A percentile compares a stretch with the other conserved stretches of the same genome.
phyloP scores from a whole-genome alignment of 1,139 yeast species.

The Saccharomycopsis hybrid region DNA sequence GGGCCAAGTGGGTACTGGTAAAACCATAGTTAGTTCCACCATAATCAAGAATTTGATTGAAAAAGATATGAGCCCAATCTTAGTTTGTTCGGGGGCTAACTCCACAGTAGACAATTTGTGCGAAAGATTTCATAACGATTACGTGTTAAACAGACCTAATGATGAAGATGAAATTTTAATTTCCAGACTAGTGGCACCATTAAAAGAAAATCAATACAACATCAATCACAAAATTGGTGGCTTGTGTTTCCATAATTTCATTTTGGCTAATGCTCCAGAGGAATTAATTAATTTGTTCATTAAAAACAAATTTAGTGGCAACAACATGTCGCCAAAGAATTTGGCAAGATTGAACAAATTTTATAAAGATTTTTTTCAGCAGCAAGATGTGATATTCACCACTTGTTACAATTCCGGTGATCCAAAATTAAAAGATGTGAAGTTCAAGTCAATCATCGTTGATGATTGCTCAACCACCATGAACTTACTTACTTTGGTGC shows the following conservation, averaged over 20 bases:
- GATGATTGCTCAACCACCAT: constrained; percentile 20
- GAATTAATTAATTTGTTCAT: constrained; percentile 17
- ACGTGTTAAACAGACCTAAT: constrained; percentile 1
- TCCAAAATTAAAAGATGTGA: constrained; percentile 16
- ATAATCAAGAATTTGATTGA: constrained; percentile 19
- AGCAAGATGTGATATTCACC: constrained; percentile 20
- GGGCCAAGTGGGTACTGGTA: constrained; percentile 21
- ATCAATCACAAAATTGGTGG: constrained; percentile 16
- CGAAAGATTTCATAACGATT: constrained; percentile 12
- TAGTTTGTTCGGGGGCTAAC: constrained; percentile 21
- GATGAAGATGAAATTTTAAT: constrained; percentile 9
- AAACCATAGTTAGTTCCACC: constrained; percentile 14
- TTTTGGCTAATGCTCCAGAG: constrained; percentile 19
- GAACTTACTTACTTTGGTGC: constrained; percentile 18
- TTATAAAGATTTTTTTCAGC: constrained; percentile 18
- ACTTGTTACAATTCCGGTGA: constrained; percentile 20
- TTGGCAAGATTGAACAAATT: constrained; percentile 15
- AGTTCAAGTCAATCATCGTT: constrained; percentile 19
- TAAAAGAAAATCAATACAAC: constrained; percentile 19
- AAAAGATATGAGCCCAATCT: constrained; percentile 17
- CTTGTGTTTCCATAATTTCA: constrained; percentile 21
- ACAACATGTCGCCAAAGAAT: constrained; percentile 12
- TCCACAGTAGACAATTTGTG: constrained; percentile 19
- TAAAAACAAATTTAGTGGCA: constrained; percentile 11
- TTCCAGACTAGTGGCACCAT: constrained; percentile 18